Evolutionary conservation across 106 monocot genomes (phyloP).

Genomic region (Allium sativum): DNA sequence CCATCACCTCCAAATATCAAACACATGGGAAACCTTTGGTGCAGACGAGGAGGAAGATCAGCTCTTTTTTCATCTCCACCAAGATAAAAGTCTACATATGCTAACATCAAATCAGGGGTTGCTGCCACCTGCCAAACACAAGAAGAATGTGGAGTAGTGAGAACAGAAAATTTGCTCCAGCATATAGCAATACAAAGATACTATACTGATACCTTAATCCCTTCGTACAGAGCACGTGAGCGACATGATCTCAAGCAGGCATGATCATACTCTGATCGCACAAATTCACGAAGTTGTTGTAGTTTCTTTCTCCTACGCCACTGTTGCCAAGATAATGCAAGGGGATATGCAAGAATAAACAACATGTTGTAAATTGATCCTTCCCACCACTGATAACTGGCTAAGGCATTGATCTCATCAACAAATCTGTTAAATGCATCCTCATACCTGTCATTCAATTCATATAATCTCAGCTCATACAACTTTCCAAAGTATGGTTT

Average conservation of each 20-base stretch:
- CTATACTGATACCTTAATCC: conserved; percentile 62
- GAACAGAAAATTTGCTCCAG: neutral
- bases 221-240: conserved; percentile 96
- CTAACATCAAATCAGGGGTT: conserved; percentile 90
- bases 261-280: conserved; percentile 96
- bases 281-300: conserved; percentile 87
- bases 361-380: conserved; percentile 81
- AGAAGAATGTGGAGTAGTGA: neutral
- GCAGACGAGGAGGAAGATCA: conserved; percentile 88
- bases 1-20: conserved; percentile 93
- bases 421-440: conserved; percentile 98
- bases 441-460: conserved; percentile 55
- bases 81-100: conserved; percentile 93
- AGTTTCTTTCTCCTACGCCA: conserved; percentile 92
- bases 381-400: conserved; percentile 98
- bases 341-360: conserved; percentile 72
- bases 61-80: conserved; percentile 98
- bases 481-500: no score
- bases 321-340: conserved; percentile 99
- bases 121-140: conserved; percentile 66
- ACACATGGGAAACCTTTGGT: conserved; percentile 85
- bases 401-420: conserved; percentile 87
- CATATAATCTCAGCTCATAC: no score
- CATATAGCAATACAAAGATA: neutral
- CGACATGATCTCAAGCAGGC: conserved; percentile 92